Evolutionary conservation across 2,329 filamentous ascomycete species (phyloP).

Genomic region (Hypoxylon sp.): DNA sequence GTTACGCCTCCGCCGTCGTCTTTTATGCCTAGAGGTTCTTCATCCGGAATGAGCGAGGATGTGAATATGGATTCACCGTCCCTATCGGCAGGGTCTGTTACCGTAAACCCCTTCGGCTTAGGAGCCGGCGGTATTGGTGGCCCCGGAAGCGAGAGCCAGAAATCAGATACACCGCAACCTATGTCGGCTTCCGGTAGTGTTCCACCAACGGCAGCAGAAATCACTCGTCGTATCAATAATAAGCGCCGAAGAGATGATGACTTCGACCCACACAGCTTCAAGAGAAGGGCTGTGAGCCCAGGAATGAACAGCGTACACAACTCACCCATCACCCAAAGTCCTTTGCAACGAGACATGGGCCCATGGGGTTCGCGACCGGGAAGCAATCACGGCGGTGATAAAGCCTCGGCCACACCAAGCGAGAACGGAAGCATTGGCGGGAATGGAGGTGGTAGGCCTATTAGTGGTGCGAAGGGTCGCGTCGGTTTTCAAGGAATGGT

Average conservation of each 20-base stretch:
- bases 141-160: slow-evolving; percentile 41
- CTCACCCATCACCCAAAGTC: slow-evolving; percentile 86
- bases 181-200: slow-evolving; percentile 48
- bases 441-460: slow-evolving; percentile 52
- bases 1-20: slow-evolving; percentile 70
- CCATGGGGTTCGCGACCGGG: slow-evolving; percentile 78
- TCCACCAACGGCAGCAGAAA: slow-evolving; percentile 74
- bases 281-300: slow-evolving; percentile 89
- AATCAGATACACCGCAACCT: slow-evolving; percentile 50
- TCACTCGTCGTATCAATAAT: slow-evolving; percentile 78
- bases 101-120: slow-evolving; percentile 45
- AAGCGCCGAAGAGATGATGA: slow-evolving; percentile 92
- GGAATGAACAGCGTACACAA: slow-evolving; percentile 86
- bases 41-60: slow-evolving; percentile 72
- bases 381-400: slow-evolving; percentile 64
- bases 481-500: slow-evolving; percentile 92
- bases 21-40: slow-evolving; percentile 66
- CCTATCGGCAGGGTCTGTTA: slow-evolving; percentile 48
- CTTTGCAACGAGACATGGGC: slow-evolving; percentile 74
- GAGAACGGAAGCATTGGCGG: slow-evolving; percentile 53
- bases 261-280: slow-evolving; percentile 86
- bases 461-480: slow-evolving; percentile 64
- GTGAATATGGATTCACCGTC: slow-evolving; percentile 76
- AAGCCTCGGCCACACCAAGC: slow-evolving; percentile 60
- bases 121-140: slow-evolving; percentile 45